These are phyloP conservation scores for Eucommia ulmoides DNA, from an alignment of 257 asterid species.

Conservation along the genomic window DNA sequence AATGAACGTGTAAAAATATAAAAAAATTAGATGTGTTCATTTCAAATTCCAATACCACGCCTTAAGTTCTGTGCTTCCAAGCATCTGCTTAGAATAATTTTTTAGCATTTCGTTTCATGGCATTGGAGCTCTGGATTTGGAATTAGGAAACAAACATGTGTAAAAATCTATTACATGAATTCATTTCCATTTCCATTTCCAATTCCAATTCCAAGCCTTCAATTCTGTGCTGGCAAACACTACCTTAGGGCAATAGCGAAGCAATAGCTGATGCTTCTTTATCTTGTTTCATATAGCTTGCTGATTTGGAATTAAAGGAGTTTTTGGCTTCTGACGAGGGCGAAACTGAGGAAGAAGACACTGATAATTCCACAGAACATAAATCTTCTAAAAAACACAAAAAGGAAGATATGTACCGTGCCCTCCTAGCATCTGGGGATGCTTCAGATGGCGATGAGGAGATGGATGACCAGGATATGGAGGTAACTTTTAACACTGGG, in stretches of 20 bases:
- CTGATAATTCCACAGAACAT: conserved; percentile 27
- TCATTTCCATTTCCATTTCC: background rate
- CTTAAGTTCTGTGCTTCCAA: too few species aligned
- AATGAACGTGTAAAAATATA: too few species aligned
- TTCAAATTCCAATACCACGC: too few species aligned
- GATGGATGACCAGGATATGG: conserved; percentile 66
- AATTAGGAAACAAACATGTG: too few species aligned
- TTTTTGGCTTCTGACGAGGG: conserved; percentile 83
- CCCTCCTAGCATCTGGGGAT: conserved; percentile 51
- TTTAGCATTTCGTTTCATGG: too few species aligned
- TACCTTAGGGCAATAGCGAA: too few species aligned
- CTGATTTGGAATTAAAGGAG: conserved; percentile 57
- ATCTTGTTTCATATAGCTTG: conserved; percentile 51
- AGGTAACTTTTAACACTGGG: conserved; percentile 73
- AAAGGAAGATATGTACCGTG: conserved; percentile 53
- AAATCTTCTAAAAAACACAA: conserved; percentile 26
- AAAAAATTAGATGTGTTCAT: too few species aligned
- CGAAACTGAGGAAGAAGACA: conserved; percentile 43
- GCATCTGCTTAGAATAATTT: too few species aligned
- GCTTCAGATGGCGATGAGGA: conserved; percentile 51
- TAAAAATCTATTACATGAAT: background rate
- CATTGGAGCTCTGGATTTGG: too few species aligned
- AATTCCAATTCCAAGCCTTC: background rate
- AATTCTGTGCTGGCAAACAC: background rate
- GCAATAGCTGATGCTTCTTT: too few species aligned